Base-by-base conservation (phyloP, 805 yeast species). In the Saccharomyces mikatae region DNA sequence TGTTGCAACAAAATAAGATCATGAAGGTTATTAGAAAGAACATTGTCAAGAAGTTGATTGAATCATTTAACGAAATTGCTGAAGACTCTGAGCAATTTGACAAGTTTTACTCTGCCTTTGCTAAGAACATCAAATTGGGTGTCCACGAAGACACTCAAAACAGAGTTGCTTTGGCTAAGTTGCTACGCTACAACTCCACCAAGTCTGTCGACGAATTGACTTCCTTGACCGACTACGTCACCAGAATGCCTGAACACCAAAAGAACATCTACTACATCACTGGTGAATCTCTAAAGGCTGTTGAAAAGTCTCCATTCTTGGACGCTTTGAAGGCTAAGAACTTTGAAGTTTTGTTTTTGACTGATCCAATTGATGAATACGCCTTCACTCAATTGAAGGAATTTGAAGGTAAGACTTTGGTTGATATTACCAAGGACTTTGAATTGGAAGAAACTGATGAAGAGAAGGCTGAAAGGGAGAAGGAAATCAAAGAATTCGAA, bases 181-280 rank as follows among this genome's bases (percentile, higher is more conserved):
- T 94, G 72, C 82, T 94, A 78, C 87, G 99, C 81, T 94, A 82
- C 87, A 81, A 90, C 86, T 90, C 98, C 55, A 91, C 98, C 71
- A 92, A 91, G 81, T 86, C 97, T 62, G 71, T 82, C 67, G 99
- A 92, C 71, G 99, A 94, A 81, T 74, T 80, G 75, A 92, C 97
- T 64, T 92, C 98, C 44, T 83, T 94, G 71, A 77, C 95, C 65
- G 99, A 94, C 80, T 94, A 94, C 80, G 96, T 94, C 62, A 92
- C 98, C 65, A 88, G 98, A 80, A 94, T 94, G 99, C 96, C 94
- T 75, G 97, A 90, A 79, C 97, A 89, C 82, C 99, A 94, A 82
- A 91, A 94, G 94, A 94, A 94, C 83, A 89, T 94, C 72, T 94
- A 94, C 86, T 94, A 82, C 84, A 94, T 94, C 76, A 94, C 99